Base-by-base conservation (phyloP, 73 alveolate genomes). In the Uronychia setigera region DNA sequence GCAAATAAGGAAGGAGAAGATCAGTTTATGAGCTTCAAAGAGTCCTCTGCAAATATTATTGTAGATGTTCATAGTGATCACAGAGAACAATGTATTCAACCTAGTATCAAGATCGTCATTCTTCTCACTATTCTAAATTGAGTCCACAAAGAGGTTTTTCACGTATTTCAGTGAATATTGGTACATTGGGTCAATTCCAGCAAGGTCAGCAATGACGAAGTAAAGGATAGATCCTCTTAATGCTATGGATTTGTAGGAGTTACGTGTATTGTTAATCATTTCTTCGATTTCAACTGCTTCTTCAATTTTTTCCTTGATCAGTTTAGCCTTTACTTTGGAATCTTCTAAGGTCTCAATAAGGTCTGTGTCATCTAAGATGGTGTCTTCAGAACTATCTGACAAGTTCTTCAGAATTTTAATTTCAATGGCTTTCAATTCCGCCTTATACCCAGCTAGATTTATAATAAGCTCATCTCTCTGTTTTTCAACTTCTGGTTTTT, bases 31-130 rank as follows among this genome's bases (percentile, higher is more conserved):
- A 80, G 92, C 94, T 87, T 98, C 99, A 86, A 98, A 98, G 77
- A 98, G 96, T 75, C 99, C 99, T 96, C 99, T 92, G 88, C 99
- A 97, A 13, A 98, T 98, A 80, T 98, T 98, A 74, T 94, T 97
- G 82, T 91, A 98, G 59, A 98, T 96, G 74, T 93, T 96, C 85
- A 87, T 94, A 31, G 99, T 95, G 78, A 98, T 96, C 81, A 91
- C 89, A 60, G 94, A 94, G 31, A 92, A 94, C 74, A 98, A 92
- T 59, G 94, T 94, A 35, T 95, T 92, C 76, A 98, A 86, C 92
- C 99, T 97, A 79, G 96, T 96, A 83, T 98, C 99, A 35, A 94
- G 82, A 60, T 89, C 97, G 74, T 97, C 98, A 31, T 96, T 59
- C 87, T 87, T 80, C 58, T 94, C 94, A 58, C 99, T 87, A 86